Conservation (phyloP, 176 grass and related monocot species). For the Phragmites australis region DNA sequence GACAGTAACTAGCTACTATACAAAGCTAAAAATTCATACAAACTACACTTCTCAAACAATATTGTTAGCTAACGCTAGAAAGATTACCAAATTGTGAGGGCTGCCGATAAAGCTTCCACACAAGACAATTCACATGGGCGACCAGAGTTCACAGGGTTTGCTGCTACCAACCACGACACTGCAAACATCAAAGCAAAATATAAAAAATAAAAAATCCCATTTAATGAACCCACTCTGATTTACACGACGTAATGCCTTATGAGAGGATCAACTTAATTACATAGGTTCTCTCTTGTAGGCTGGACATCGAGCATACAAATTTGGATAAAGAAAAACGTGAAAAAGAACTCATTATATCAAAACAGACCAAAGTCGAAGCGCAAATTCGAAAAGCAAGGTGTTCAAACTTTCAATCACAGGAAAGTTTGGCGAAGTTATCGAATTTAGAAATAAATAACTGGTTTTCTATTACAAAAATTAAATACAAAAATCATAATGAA, state of each 20-base stretch:
- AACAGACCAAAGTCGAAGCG: not conserved
- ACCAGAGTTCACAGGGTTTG: slow-evolving; percentile 98
- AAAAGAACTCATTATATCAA: not conserved
- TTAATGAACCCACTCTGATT: not conserved
- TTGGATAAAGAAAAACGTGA: slow-evolving; percentile 15
- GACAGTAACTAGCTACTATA: not conserved
- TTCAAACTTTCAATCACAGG: not conserved
- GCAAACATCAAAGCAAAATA: slow-evolving; percentile 37
- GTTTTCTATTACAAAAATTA: not conserved
- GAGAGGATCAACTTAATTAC: not conserved
- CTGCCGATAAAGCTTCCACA: slow-evolving; percentile 96
- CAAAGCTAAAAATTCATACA: not conserved
- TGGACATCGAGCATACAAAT: not conserved
- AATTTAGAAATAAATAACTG: slow-evolving; percentile 3
- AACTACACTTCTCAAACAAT: not conserved
- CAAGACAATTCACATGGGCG: slow-evolving; percentile 93
- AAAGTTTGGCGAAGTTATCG: not conserved
- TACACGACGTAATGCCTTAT: not conserved
- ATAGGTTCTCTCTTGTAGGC: not conserved
- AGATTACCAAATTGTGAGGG: slow-evolving; percentile 93
- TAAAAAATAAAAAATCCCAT: not conserved
- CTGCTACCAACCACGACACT: slow-evolving; percentile 99
- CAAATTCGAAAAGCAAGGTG: not conserved
- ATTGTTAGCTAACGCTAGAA: not conserved
- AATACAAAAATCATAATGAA: not conserved